Base-by-base conservation (phyloP, 176 grass and related monocot genomes). In the Typha latifolia region DNA sequence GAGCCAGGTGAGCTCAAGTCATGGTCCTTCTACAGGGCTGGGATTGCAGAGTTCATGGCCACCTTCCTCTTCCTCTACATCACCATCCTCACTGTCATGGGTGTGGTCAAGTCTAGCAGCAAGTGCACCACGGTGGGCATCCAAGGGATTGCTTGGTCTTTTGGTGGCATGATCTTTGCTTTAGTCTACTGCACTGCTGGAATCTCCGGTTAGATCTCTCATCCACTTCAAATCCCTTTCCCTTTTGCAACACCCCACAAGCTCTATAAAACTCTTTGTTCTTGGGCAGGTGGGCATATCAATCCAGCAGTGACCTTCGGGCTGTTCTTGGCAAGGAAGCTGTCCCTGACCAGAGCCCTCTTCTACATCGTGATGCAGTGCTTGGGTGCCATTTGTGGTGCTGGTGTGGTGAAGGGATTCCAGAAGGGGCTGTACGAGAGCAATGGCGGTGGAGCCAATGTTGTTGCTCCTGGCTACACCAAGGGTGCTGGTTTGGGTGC, bases 41-140 rank as follows among this genome's bases (percentile, higher is more conserved):
- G 92, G 55, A 96, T 96, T 13, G 92, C 92, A 11, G 92, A 96
- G 87, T 96, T 96, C 63, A 66, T 85, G 10, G 87, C 87, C 73
- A 96, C 84, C 56, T 96, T 96, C 74, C 91, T 96, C 63, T 96
- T 96, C 76, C 87, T 96, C 76, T 96, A 90, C 91, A 87, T 96
- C 80, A 81, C 78, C 73, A 48, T 96, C 66, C 81, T 96, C 75
- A 96, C 91, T n/a, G 91, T 96, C 57, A 90, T 90, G 87, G 91
- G 91, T 37, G 84, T 96, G 51, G 62, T 26, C 76, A 87, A 79
- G 57, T 82, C 84, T 66, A 11, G 1, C 34, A 82, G 64, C 78
- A 90, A 85, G 75, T 96, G 91, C 72, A 66, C 75, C 47, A 96
- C 84, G 50, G 85, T 95, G 61, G 90, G 90, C 49, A 77, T 95